A percentile compares a stretch with the other conserved stretches of the same genome.
Conservation (phyloP, 495 filamentous ascomycete species). For the Apiosordaria backusii region DNA sequence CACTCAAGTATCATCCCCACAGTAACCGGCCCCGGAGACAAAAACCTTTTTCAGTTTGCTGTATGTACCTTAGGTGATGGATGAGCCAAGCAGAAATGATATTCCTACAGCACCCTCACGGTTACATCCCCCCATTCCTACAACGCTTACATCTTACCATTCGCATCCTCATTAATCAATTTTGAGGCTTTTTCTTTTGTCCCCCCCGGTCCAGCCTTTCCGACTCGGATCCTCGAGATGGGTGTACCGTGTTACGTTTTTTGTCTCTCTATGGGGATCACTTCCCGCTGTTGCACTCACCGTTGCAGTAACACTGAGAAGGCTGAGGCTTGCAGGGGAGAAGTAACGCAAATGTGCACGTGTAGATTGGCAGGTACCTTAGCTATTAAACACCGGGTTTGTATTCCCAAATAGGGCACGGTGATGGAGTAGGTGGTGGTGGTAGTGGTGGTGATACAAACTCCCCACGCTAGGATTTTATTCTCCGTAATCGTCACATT, state of each 20-base stretch:
- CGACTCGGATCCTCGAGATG: background rate
- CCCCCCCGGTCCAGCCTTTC: background rate
- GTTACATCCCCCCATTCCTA: background rate
- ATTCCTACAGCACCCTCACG: background rate
- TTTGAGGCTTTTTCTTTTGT: background rate
- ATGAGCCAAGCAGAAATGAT: background rate
- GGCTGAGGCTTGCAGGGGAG: no score
- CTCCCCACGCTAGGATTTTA: background rate
- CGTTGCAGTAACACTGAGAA: no score
- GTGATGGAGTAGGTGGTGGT: no score
- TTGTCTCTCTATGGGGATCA: no score
- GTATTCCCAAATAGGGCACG: background rate
- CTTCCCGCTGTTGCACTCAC: no score
- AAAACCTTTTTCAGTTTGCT: background rate
- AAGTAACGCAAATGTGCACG: no score
- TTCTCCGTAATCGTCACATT: background rate
- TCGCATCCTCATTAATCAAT: background rate
- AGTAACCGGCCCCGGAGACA: background rate
- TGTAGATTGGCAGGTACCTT: no score
- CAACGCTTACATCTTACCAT: background rate
- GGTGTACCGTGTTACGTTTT: background rate
- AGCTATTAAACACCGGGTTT: background rate
- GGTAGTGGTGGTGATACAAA: constrained; percentile 20
- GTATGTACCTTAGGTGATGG: background rate
- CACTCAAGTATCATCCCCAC: background rate